Evolutionary conservation across 305 asterid genomes (phyloP), one percentile per base, ranked within the genome.

Genomic region (Solanum hybrid): DNA sequence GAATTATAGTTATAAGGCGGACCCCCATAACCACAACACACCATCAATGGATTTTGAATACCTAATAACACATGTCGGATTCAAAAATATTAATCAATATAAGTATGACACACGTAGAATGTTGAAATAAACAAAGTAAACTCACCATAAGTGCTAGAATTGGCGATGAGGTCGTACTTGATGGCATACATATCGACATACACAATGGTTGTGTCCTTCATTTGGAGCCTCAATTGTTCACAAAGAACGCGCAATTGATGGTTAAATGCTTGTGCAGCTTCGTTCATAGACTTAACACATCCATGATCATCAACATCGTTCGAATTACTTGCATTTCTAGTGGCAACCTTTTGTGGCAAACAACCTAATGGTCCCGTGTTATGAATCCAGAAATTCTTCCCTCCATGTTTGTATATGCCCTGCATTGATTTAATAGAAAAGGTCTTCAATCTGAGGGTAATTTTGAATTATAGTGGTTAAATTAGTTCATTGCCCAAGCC

Each of bases 321-420:
- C 12, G 75, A 65, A 12, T 85, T 89, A 2, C 90, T 86, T 31
- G 12, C 33, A 38, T 87, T 91, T 15, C 89, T 91, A 13, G 89
- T 89, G 27, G 91, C 94, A 3, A 95, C 89, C 77, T 89, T 86
- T 27, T 86, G 90, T 14, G 97, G 96, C 88, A 94, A 73, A 90
- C 97, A 95, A 24, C 97, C 97, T 79, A 94, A n/a, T 5, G 97
- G 97, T 29, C 96, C 97, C 0, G 97, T 94, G 13, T 91, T 94
- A 26, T 95, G 95, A 81, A 95, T 89, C 97, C 96, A 95, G 31
- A 95, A 92, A 1, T 90, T 93, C 91, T 22, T 92, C 89, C 95
- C 96, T 24, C 95, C 94, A 34, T 9, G 36, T 65, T 24, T 45
- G 92, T 93, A 91, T 29, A 94, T 70, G 3, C 38, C 92, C 95